Base-by-base conservation (phyloP, 2,329 filamentous ascomycete species). In the Arthrocladium fulminans region DNA sequence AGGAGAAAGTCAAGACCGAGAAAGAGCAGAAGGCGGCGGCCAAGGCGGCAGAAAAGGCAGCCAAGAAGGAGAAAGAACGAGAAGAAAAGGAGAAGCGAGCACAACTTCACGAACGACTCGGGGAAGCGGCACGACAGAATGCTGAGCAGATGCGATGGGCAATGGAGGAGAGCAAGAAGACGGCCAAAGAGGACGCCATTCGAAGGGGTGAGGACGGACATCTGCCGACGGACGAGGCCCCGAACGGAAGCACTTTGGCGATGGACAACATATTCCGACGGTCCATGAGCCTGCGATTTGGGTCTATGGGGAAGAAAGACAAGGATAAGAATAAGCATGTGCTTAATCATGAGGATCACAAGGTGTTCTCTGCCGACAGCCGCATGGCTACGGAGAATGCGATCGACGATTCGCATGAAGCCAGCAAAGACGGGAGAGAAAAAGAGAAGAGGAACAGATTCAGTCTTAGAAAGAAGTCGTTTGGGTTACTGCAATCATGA, bases 261-360 rank as follows among this genome's bases (percentile, higher is more conserved):
- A 44, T 71, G 24, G 68, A 92, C 35, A 80, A 79, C 59, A 75
- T 86, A 38, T 81, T 85, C 54, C 78, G 81, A 57, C 75, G 82
- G 47, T 80, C 80, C 8, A 87, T 57, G 48, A 59, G 57, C 47
- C 40, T 59, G 23, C 48, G 52, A 13, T 59, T 59, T 22, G 55
- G 53, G 20, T 54, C 51, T 6, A 42, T 57, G 24, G 45, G 44
- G 15, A 59, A 54, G 45, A 57, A 56, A 42, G 45, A 47, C 13
- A 47, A 52, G 12, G 44, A 47, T 6, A 37, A 19, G 23, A 25
- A 45, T 8, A 38, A 12, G 42, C 10, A 8, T 40, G n/a, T 13
- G 41, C 15, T 13, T 6, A 43, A 45, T 12, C 23, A 24, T 15
- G 30, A 32, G 41, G 19, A 34, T 3, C 10, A 17, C 3, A 42